phyloP scores from a whole-genome alignment of 306 rosid genomes.

The Prunus fruticosa region DNA sequence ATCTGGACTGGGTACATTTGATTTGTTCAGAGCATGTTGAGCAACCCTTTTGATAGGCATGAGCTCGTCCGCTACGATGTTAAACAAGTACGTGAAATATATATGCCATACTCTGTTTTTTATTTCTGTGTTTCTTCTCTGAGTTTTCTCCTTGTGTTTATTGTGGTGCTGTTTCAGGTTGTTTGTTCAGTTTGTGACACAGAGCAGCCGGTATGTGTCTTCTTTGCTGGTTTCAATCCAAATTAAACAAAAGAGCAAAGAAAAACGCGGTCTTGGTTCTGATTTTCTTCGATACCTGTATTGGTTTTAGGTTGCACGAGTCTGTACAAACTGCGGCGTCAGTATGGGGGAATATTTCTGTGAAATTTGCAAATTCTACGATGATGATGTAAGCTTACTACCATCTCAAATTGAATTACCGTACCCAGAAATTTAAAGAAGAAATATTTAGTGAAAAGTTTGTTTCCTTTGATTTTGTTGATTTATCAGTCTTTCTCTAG shows the following conservation, averaged over 20 bases:
- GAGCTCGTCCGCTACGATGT: conserved; percentile 74
- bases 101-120: neutral
- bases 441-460: conserved; percentile 6
- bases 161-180: conserved; percentile 56
- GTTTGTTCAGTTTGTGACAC: conserved; percentile 93
- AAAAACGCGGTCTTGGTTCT: conserved; percentile 1
- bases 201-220: conserved; percentile 80
- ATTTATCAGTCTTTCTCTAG: neutral
- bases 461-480: conserved; percentile 14
- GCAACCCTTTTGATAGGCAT: conserved; percentile 64
- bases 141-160: neutral
- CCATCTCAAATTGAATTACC: neutral
- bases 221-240: neutral
- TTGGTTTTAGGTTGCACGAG: conserved; percentile 64
- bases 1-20: conserved; percentile 36
- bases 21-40: conserved; percentile 56
- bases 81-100: conserved; percentile 50
- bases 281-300: neutral
- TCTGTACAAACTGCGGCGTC: conserved; percentile 91
- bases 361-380: conserved; percentile 79
- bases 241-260: neutral
- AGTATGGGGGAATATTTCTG: conserved; percentile 97
- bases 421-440: neutral
- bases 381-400: conserved; percentile 70
- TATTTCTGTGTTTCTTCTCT: neutral